These are phyloP conservation scores for Arthrocladium fulminans DNA, from an alignment of 2,329 filamentous ascomycete genomes.

Conservation along the genomic window DNA sequence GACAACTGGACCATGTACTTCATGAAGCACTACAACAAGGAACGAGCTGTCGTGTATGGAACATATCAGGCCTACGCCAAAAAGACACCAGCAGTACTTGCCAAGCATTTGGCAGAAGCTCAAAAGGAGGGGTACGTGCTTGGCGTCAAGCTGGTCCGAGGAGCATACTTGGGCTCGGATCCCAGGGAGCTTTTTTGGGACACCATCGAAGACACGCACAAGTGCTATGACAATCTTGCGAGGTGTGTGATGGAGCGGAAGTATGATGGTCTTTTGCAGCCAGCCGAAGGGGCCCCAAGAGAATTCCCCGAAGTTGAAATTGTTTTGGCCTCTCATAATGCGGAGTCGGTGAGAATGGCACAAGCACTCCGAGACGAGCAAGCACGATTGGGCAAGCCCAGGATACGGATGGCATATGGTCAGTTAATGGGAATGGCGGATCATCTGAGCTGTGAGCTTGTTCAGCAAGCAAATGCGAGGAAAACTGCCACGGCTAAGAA, in stretches of 20 bases:
- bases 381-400: conserved; percentile 29
- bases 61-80: conserved; percentile 75
- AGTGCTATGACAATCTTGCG: conserved; percentile 63
- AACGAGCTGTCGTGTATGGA: conserved; percentile 64
- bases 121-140: conserved; percentile 54
- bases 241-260: conserved; percentile 56
- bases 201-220: conserved; percentile 62
- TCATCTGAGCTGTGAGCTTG: conserved; percentile 47
- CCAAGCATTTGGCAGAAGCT: conserved; percentile 52
- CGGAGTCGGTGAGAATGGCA: conserved; percentile 54
- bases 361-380: conserved; percentile 42
- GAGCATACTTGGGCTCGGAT: conserved; percentile 64
- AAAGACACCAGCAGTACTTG: conserved; percentile 48
- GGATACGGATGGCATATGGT: conserved; percentile 45
- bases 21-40: conserved; percentile 66
- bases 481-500: conserved; percentile 27
- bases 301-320: conserved; percentile 53
- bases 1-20: conserved; percentile 71
- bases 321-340: conserved; percentile 77
- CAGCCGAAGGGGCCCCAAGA: conserved; percentile 32
- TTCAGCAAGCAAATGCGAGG: conserved; percentile 36
- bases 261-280: conserved; percentile 49
- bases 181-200: conserved; percentile 62
- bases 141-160: conserved; percentile 67
- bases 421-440: conserved; percentile 56